Base-by-base conservation (phyloP, 2,329 filamentous ascomycete species). In the Xylaria sp. region DNA sequence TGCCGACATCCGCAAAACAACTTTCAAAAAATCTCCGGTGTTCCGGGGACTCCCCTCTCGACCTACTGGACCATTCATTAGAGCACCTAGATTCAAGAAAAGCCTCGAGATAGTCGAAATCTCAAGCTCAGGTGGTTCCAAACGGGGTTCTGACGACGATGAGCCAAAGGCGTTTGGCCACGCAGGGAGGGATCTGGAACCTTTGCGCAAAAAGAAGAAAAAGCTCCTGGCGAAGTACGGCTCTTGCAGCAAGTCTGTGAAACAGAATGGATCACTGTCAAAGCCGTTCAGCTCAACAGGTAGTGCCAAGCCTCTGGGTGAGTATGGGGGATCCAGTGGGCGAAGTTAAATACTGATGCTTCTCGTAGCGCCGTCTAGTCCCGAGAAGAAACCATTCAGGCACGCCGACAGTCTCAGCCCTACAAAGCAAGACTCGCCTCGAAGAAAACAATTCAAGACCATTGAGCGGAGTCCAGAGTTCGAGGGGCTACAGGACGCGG, bases 1-100 rank as follows among this genome's bases (percentile, higher is more conserved):
- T 3, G 73, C 66, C 13, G 62, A 70, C 55, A 78, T 79, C 30
- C 69, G 63, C 44, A 64, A 62, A 7, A 76, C 73, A n/a, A 59
- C 37, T 10, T 79, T 78, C 54, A 56, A 23, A 34, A 49, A 49
- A 5, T 44, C 57, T 30, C 55, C 51, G 2, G 60, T 35, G 37
- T 47, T 55, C 9, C 58, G 53, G 18, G 6, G 55, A 39, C 34
- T 11, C 35, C 52, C 35, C 16, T 13, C 51, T 19, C 49, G 19
- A 19, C 10, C 19, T 49, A 30, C 13, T 11, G 49, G 16, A 42
- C 37, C 49, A 10, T 47, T 52, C 16, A 52, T 30, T 4, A 53
- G 55, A 23, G 9, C 42, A 30, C 37, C 42, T 5, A 39, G 1
- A 53, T 53, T 18, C 54, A 18, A 35, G 10, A 59, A 37, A 23